phyloP scores from a whole-genome alignment of 192 early-diverging fungal genomes.

The Phlyctochytrium bullatum region DNA sequence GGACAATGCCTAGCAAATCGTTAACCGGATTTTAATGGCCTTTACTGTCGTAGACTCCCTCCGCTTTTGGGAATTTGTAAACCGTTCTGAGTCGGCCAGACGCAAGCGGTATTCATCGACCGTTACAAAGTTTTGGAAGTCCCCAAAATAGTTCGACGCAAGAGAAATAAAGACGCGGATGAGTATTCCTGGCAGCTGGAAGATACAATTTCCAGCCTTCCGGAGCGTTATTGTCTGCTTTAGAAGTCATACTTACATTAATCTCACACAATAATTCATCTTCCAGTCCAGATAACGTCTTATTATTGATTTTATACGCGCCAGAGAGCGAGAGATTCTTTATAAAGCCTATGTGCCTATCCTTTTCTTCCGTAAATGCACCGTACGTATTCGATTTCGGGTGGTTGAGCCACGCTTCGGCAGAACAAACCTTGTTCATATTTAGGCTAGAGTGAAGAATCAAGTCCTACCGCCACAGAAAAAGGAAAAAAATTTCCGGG shows the following conservation, averaged over 20 bases:
- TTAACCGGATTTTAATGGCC: not conserved
- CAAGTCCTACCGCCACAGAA: no score
- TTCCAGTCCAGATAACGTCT: conserved; percentile 9
- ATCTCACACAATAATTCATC: conserved; percentile 26
- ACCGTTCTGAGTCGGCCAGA: conserved; percentile 32
- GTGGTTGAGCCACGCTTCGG: conserved; percentile 43
- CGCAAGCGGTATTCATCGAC: conserved; percentile 64
- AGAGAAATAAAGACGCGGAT: conserved; percentile 66
- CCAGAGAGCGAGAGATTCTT: conserved; percentile 22
- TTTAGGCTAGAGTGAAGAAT: not conserved
- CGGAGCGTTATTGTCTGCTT: no score
- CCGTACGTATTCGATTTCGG: conserved; percentile 66
- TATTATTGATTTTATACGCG: conserved; percentile 24
- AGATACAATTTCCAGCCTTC: no score
- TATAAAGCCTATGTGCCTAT: conserved; percentile 45
- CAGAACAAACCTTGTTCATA: conserved; percentile 5
- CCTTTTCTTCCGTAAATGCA: conserved; percentile 53
- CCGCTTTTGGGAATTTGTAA: not conserved
- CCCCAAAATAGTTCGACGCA: conserved; percentile 71
- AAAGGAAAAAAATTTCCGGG: no score
- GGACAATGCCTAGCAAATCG: not conserved
- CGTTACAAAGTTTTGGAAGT: conserved; percentile 54
- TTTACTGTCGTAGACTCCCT: not conserved
- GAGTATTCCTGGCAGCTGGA: conserved; percentile 68
- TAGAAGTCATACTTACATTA: conserved; percentile 20